A percentile compares a stretch with the other conserved stretches of the same genome.
phyloP scores from a whole-genome alignment of 177 flowering plant genomes.

The Tripterygium wilfordii region DNA sequence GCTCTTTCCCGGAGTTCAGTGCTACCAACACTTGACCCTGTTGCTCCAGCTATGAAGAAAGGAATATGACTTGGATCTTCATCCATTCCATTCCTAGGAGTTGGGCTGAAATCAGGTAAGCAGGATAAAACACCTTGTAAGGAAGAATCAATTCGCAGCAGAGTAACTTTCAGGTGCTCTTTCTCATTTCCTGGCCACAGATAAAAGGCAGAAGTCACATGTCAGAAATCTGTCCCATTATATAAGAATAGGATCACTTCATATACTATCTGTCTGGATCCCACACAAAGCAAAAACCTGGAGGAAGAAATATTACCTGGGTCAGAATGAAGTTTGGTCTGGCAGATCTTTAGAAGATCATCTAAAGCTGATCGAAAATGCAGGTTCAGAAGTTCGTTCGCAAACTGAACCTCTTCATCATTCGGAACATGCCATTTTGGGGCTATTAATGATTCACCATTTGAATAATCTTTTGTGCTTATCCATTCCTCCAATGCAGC shows the following conservation, averaged over 20 bases:
- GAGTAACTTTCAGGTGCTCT: constrained; percentile 95
- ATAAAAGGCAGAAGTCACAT: neutral
- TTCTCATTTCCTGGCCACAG: constrained; percentile 66
- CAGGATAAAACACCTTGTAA: constrained; percentile 96
- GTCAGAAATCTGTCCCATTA: no score
- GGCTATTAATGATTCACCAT: constrained; percentile 21
- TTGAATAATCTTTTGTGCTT: constrained; percentile 61
- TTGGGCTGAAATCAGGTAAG: constrained; percentile 88
- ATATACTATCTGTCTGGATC: no score
- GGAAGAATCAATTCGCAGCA: constrained; percentile 82
- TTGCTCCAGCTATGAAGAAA: constrained; percentile 84
- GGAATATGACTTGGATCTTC: constrained; percentile 29
- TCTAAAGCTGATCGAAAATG: constrained; percentile 84
- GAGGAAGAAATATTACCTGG: constrained; percentile 43
- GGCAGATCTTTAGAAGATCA: constrained; percentile 74
- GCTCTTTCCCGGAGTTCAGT: constrained; percentile 75
- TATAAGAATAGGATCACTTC: no score
- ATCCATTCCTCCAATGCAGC: constrained; percentile 79
- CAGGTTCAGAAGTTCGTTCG: constrained; percentile 77
- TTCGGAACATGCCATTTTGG: constrained; percentile 91
- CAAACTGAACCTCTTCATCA: constrained; percentile 66
- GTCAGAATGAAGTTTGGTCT: constrained; percentile 65
- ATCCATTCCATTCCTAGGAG: constrained; percentile 35
- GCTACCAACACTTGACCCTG: constrained; percentile 86
- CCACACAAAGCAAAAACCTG: constrained; percentile 1